Percentiles rank a stretch among this genome's conserved stretches.
Evolutionary conservation across 2,329 filamentous ascomycete genomes (phyloP).

Genomic region (Penicillium palitans): DNA sequence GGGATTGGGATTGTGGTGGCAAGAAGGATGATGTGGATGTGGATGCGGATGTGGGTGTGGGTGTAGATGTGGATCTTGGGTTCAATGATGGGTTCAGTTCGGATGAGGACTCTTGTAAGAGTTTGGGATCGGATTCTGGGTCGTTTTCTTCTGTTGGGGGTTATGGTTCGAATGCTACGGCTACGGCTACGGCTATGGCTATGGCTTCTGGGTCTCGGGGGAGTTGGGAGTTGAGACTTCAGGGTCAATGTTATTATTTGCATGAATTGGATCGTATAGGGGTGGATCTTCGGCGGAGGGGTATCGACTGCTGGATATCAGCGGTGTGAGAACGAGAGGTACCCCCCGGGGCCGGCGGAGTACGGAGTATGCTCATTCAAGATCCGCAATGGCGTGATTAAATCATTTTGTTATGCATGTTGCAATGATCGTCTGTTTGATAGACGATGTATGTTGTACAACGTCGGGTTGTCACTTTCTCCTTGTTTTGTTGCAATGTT

Average conservation of each 20-base stretch:
- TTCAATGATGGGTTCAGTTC: conserved; percentile 2
- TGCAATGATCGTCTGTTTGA: conserved; percentile 2
- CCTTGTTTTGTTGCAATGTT: not conserved
- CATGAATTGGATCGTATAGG: conserved; percentile 33
- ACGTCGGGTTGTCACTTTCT: not conserved
- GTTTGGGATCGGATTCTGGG: conserved; percentile 1
- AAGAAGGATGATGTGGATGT: not conserved
- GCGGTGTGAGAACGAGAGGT: conserved; percentile 13
- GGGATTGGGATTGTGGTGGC: not conserved
- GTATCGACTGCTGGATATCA: conserved; percentile 36
- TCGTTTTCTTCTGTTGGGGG: not conserved
- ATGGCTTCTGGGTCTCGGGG: not conserved
- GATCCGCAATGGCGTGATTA: conserved; percentile 6
- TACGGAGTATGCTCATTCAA: not conserved
- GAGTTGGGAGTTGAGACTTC: conserved; percentile 35
- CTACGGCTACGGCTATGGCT: too few species aligned
- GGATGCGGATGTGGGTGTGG: too few species aligned
- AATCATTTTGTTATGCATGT: not conserved
- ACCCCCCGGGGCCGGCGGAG: not conserved
- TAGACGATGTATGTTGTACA: conserved; percentile 2
- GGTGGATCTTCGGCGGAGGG: conserved; percentile 33
- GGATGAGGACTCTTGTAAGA: conserved; percentile 11
- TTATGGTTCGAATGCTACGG: not conserved
- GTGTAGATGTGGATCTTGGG: not conserved
- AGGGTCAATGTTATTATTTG: conserved; percentile 37